Evolutionary conservation across 495 filamentous ascomycete species (phyloP), one percentile per base, ranked within the genome.

Genomic region (Penicillium turbatum): DNA sequence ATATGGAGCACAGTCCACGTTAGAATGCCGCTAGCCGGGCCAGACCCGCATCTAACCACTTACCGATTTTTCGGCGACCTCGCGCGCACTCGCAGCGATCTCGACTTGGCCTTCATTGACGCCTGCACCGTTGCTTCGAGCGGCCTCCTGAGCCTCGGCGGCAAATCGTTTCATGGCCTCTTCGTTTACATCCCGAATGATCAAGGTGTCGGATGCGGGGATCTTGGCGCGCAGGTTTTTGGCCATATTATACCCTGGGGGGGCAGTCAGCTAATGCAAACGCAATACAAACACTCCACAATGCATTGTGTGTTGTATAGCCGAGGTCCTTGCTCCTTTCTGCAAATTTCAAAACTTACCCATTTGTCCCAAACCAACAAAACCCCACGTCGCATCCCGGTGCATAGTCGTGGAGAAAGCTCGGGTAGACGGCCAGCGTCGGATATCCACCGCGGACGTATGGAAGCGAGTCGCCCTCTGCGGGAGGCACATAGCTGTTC

Each of bases 341-440:
- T 6, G 16, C 17, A 38, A n/a, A 43, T 60, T 53, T 35, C 12
- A 26, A 15, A 38, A 67, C 83, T 42, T 79, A 90, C 85, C 90
- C 90, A 95, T 95, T 62, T 88, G 86, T 7, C 90, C 90, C 26
- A 95, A 72, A 3, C 90, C 90, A 57, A 95, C 85, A 68, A 95
- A 95, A 11, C 88, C 90, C 79, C 85, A 92, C 59, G 79, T 84
- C 54, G 83, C 82, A 60, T 82, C 71, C 51, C 80, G 72, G 26
- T 64, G 72, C 32, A 71, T 26, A 5, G 82, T 79, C 0, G 70
- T 75, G 24, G 86, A 84, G 57, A 89, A 89, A 32, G 67, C 61
- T 56, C 83, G 65, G 21, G 51, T 51, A 11, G 57, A 48, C 42
- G 53, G 59, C 51, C 57, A 57, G 49, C 54, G 48, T 57, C 60